Percentiles rank a stretch among this genome's conserved stretches.
Conservation (phyloP, 805 yeast species). For the baker's yeast (Saccharomyces cerevisiae) region DNA sequence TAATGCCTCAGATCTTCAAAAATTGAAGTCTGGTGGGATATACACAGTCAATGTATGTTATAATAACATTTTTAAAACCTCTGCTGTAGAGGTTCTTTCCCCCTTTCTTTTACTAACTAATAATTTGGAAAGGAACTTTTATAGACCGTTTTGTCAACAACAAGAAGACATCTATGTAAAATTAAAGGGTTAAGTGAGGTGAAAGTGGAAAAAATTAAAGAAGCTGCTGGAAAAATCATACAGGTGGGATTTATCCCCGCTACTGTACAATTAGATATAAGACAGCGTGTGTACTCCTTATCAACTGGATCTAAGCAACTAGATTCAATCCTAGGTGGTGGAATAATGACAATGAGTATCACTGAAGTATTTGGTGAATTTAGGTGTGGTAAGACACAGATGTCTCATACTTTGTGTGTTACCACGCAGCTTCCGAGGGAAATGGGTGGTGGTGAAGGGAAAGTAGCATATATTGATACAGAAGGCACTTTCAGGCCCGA, state of each 20-base stretch:
- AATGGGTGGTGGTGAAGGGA: slow-evolving; percentile 76
- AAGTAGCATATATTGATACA: slow-evolving; percentile 70
- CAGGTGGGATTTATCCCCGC: slow-evolving; percentile 71
- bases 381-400: slow-evolving; percentile 75
- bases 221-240: slow-evolving; percentile 58
- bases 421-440: slow-evolving; percentile 62
- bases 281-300: slow-evolving; percentile 54
- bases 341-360: slow-evolving; percentile 66
- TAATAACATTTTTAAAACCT: neutral
- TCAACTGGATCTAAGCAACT: slow-evolving; percentile 68
- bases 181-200: slow-evolving; percentile 70
- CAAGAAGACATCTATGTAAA: slow-evolving; percentile 54
- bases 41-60: slow-evolving; percentile 55
- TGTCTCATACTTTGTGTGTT: slow-evolving; percentile 71
- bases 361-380: slow-evolving; percentile 78
- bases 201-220: slow-evolving; percentile 69
- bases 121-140: neutral
- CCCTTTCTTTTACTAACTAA: neutral
- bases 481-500: slow-evolving; percentile 80
- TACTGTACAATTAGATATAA: slow-evolving; percentile 52
- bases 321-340: slow-evolving; percentile 65
- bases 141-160: slow-evolving; percentile 47
- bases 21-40: slow-evolving; percentile 58
- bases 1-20: slow-evolving; percentile 61
- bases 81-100: neutral